These are phyloP conservation scores for Myxozyma udenii DNA, from an alignment of 805 yeast species.

Conservation along the genomic window DNA sequence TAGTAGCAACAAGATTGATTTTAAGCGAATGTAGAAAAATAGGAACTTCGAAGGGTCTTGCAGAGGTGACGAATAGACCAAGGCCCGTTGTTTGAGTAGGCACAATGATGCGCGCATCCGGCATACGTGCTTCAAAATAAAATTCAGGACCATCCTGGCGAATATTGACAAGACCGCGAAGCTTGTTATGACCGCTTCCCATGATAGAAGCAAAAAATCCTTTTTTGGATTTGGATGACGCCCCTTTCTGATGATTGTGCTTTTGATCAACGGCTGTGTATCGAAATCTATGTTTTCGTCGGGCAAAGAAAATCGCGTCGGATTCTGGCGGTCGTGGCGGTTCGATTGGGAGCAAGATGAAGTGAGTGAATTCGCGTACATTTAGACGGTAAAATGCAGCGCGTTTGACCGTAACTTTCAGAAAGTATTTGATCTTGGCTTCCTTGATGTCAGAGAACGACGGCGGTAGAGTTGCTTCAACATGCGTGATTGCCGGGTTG, in stretches of 20 bases:
- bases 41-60: slow-evolving; percentile 17
- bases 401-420: slow-evolving; percentile 59
- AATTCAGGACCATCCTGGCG: slow-evolving; percentile 30
- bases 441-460: slow-evolving; percentile 34
- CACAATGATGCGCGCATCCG: slow-evolving; percentile 47
- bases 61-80: slow-evolving; percentile 19
- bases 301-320: slow-evolving; percentile 43
- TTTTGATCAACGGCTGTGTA: slow-evolving; percentile 3
- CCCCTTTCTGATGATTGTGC: not conserved
- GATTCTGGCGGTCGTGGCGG: slow-evolving; percentile 28
- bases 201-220: slow-evolving; percentile 11
- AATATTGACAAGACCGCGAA: not conserved
- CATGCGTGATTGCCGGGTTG: slow-evolving; percentile 24
- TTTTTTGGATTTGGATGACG: slow-evolving; percentile 1
- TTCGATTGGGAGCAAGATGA: slow-evolving; percentile 51
- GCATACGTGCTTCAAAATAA: slow-evolving; percentile 49
- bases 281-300: slow-evolving; percentile 36
- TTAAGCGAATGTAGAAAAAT: slow-evolving; percentile 45
- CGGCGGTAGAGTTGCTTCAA: slow-evolving; percentile 36
- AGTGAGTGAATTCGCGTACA: slow-evolving; percentile 48
- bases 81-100: slow-evolving; percentile 42
- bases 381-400: slow-evolving; percentile 50
- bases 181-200: not conserved
- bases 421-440: slow-evolving; percentile 43
- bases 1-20: slow-evolving; percentile 37